These are phyloP conservation scores for Emydomyces testavorans DNA, from an alignment of 2,329 filamentous ascomycete species.

Conservation along the genomic window DNA sequence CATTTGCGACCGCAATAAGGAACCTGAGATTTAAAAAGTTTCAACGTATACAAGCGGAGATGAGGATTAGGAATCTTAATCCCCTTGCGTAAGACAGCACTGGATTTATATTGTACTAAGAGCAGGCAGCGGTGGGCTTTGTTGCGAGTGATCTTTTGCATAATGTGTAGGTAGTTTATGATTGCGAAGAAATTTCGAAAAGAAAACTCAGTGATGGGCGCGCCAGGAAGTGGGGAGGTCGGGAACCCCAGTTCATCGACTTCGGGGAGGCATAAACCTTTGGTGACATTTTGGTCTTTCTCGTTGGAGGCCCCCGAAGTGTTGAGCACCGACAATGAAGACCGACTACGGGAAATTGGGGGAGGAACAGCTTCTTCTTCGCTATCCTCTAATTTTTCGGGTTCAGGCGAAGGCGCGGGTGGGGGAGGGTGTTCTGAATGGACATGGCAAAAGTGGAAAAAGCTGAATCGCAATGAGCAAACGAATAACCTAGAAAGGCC, in stretches of 20 bases:
- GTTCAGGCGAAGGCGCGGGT: slow-evolving; percentile 25
- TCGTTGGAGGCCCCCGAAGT: slow-evolving; percentile 21
- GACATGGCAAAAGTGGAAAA: slow-evolving; percentile 79
- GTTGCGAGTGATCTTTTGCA: slow-evolving; percentile 94
- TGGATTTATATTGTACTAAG: slow-evolving; percentile 90
- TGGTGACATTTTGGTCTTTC: slow-evolving; percentile 13
- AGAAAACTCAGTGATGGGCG: slow-evolving; percentile 70
- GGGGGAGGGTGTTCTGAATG: slow-evolving; percentile 50
- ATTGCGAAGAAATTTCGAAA: slow-evolving; percentile 90
- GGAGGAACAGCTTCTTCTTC: slow-evolving; percentile 73
- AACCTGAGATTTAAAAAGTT: slow-evolving; percentile 97
- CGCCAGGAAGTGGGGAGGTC: slow-evolving; percentile 52
- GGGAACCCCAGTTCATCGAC: slow-evolving; percentile 86
- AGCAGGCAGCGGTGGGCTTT: slow-evolving; percentile 92
- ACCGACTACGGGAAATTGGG: slow-evolving; percentile 55
- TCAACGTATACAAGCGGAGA: slow-evolving; percentile 85
- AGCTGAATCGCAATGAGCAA: slow-evolving; percentile 41
- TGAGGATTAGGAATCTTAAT: slow-evolving; percentile 81
- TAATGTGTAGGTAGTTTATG: slow-evolving; percentile 88
- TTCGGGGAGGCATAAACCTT: slow-evolving; percentile 32
- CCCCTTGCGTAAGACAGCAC: slow-evolving; percentile 79
- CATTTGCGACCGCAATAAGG: slow-evolving; percentile 97
- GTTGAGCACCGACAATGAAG: slow-evolving; percentile 26
- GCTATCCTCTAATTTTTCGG: slow-evolving; percentile 22
- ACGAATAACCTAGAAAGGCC: slow-evolving; percentile 7